Evolutionary conservation across 371 early-diverging fungal species (phyloP), one percentile per base, ranked within the genome.

Genomic region (Apophysomyces sp.): DNA sequence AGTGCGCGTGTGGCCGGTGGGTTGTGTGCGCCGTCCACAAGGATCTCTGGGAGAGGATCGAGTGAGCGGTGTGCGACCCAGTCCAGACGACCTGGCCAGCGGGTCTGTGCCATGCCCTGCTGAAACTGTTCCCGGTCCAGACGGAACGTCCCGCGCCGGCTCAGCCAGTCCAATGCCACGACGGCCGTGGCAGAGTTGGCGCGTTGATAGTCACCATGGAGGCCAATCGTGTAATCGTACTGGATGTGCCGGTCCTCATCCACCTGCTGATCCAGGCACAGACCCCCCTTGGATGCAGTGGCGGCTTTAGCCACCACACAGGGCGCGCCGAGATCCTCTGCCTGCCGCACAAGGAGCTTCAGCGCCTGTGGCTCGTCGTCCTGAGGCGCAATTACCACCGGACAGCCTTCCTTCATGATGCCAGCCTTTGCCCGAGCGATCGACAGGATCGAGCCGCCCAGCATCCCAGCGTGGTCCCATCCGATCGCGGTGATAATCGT

Each of bases 11-110:
- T 87, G 0, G 94, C 92, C 3, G 87, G 86, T 53, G 81, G 78
- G 69, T 97, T 97, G 69, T 97, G 96, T 1, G 95, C 94, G 9
- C 96, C 98, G 66, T 97, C 96, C 0, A 93, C 81, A 16, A 95
- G 72, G 7, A 94, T 61, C 64, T 68, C 55, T 4, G 37, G 29
- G 52, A 58, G 40, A 30, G 73, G 60, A 9, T 51, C 37, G 30
- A 68, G 56, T 4, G 67, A 32, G 57, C 21, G 39, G 58, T 7
- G 2, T 16, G 63, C 59, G 7, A 90, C 60, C 85, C 88, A 89
- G 52, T 94, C 91, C 57, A 97, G 65, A 15, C 97, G 80, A 2
- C 95, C 96, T 0, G 92, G 94, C 93, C 94, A 95, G 28, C 80
- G 66, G 0, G 90, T 88, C 4, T 70, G 62, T 15, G 70, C 62